Evolutionary conservation across 2,329 filamentous ascomycete genomes (phyloP), one percentile per base, ranked within the genome.

Genomic region (Monosporascus sp.): DNA sequence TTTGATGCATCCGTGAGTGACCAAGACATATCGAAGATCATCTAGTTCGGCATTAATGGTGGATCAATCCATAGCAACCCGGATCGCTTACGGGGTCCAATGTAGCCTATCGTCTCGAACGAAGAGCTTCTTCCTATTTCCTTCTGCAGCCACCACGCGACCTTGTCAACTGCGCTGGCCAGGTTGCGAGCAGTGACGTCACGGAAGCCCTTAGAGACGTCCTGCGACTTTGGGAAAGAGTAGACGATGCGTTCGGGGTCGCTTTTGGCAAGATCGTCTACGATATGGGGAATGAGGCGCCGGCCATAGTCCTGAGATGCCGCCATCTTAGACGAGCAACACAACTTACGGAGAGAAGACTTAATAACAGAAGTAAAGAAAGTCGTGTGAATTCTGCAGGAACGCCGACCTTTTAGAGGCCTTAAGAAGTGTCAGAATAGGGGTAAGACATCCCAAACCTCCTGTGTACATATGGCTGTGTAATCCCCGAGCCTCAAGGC

Each of bases 1-100:
- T 51, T 73, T 73, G 38, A 70, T 62, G 37, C 62, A 63, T 0
- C 64, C 71, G 44, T 65, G 65, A 0, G 63, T 68, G 34, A 70
- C 41, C 0, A 70, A 50, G 14, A 66, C 49, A 22, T 70, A 62
- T 17, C 67, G 59, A 8, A 69, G 48, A 51, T 70, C 67, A 31
- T 69, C 67, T 69, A 49, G 3, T 46, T 8, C 17, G 17, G 31
- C 0, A 52, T 48, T 27, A 49, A 24, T 19, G 5, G 20, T 34
- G 14, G 22, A 37, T 14, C 46, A 34, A n/a, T 20, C 5, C 22
- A 7, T 2, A 26, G 16, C 7, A 5, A 38, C 6, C 9, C 16
- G 31, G 9, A 2, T 7, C 37, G 64, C 67, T 63, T 61, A 69
- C 67, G 67, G 11, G 67, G 67, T 45, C 67, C 67, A 24, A 69